A percentile compares a stretch with the other conserved stretches of the same genome.
Conservation (phyloP, 768 basidiomycete genomes). For the Phanerodontia chrysosporium region DNA sequence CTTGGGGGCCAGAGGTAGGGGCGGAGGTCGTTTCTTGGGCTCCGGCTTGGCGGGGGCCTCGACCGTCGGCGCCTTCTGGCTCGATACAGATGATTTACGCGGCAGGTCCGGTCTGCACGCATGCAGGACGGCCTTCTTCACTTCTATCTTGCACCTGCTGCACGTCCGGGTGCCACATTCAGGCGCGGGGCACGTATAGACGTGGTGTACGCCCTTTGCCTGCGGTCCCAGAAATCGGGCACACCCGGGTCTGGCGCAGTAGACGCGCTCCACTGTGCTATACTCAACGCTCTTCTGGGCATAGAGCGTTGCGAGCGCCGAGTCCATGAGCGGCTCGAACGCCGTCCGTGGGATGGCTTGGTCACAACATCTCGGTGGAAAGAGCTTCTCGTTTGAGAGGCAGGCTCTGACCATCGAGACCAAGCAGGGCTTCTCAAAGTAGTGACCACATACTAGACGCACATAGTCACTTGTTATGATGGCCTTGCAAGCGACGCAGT, state of each 20-base stretch:
- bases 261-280: conserved; percentile 22
- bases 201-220: conserved; percentile 7
- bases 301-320: conserved; percentile 10
- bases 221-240: conserved; percentile 24
- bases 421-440: conserved; percentile 22
- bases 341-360: conserved; percentile 14
- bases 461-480: conserved; percentile 3
- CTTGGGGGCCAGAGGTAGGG: background rate
- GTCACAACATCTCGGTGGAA: conserved; percentile 29
- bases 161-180: conserved; percentile 19
- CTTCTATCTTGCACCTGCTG: conserved; percentile 15
- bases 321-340: conserved; percentile 16
- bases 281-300: conserved; percentile 19
- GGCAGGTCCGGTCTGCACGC: conserved; percentile 14
- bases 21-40: background rate
- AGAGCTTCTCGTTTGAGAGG: conserved; percentile 20
- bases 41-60: background rate
- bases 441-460: conserved; percentile 21
- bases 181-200: conserved; percentile 13
- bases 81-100: background rate
- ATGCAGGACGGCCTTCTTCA: conserved; percentile 11
- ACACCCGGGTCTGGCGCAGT: conserved; percentile 25
- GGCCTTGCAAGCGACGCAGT: conserved; percentile 20
- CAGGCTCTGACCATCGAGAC: conserved; percentile 20
- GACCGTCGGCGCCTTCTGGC: background rate